Evolutionary conservation across 345 rosid species (phyloP), one percentile per base, ranked within the genome.

Genomic region (Eucalyptus viminalis): DNA sequence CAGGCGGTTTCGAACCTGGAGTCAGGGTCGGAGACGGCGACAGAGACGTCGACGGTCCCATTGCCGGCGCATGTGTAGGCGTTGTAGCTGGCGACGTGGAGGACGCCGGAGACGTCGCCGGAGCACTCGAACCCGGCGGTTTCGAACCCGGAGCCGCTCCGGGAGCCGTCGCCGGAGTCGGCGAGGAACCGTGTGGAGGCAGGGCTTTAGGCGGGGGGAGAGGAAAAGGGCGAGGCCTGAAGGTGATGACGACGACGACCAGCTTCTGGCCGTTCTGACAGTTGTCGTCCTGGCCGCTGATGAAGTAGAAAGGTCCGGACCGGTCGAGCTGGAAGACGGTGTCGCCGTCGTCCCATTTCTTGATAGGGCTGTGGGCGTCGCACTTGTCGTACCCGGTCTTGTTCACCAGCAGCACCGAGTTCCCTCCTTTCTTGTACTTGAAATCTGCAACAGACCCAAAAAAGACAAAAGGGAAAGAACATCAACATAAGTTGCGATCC

Each of bases 231-330:
- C 47, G 83, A 37, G 80, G 95, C 85, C 15, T 40, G 6, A 37
- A 22, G 85, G 29, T 1, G 47, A 76, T 45, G 47, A 76, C 85
- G 47, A 40, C 85, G 85, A 76, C 85, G 27, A 11, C 4, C 85
- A 76, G 40, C 88, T 92, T 97, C 89, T 96, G 98, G 4, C 96
- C 98, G 43, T 92, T 92, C 40, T 80, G 49, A 88, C 98, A 96
- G 80, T 91, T 90, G 94, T 90, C 92, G 45, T 88, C 89, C 22
- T 49, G 37, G 54, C 89, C 89, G n/a, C 89, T 88, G 43, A 88
- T 88, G 85, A 88, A 88, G 45, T 14, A 88, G 58, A 69, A 88
- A 31, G 89, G 89, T 3, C 89, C 89, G 43, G 86, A 34, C 37
- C 86, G 62, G 29, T 69, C 62, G 85, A 88, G 37, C 83, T 43